Evolutionary conservation across 1,139 yeast genomes (phyloP), one percentile per base, ranked within the genome.

Genomic region (Geotrichum siamense): DNA sequence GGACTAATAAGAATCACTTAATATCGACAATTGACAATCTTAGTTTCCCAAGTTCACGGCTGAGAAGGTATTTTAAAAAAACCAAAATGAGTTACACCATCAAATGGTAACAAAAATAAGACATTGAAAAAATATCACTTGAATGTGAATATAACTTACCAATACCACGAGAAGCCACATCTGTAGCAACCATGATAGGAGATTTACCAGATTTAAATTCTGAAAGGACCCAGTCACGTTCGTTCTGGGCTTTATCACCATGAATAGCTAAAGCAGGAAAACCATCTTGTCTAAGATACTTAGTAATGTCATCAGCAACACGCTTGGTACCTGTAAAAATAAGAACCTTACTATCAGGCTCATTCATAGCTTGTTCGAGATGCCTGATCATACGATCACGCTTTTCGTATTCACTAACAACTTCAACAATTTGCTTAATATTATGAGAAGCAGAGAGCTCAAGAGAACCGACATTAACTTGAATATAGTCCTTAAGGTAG

Each of bases 101-200:
- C 19, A 33, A 33, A 33, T 12, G 27, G 13, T 4, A 20, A 20
- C 38, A 38, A 38, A 33, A 33, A 25, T 17, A 12, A 36, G 33
- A 37, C 22, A 17, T 26, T 23, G 34, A 27, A 29, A 29, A 34
- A 32, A 43, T 37, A 42, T 31, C 27, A 16, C 35, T 15, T 28
- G 27, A 37, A 38, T 29, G 10, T 4, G 23, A 28, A 41, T 19
- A 21, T 31, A 39, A 84, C 97, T 71, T 86, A 87, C 96, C 98
- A 75, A 91, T 89, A 79, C 98, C 98, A 78, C 98, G 86, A 55
- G 98, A 96, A 51, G 98, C 98, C 67, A 91, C 98, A 69, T 91
- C 98, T 56, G 98, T 91, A 53, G 98, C 98, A 64, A 89, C 96
- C 97, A 91, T 87, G 62, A 91, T 82, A 54, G 96, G 96, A 47